Base-by-base conservation (phyloP, 2,329 filamentous ascomycete genomes). In the Fusarium chlamydosporum region DNA sequence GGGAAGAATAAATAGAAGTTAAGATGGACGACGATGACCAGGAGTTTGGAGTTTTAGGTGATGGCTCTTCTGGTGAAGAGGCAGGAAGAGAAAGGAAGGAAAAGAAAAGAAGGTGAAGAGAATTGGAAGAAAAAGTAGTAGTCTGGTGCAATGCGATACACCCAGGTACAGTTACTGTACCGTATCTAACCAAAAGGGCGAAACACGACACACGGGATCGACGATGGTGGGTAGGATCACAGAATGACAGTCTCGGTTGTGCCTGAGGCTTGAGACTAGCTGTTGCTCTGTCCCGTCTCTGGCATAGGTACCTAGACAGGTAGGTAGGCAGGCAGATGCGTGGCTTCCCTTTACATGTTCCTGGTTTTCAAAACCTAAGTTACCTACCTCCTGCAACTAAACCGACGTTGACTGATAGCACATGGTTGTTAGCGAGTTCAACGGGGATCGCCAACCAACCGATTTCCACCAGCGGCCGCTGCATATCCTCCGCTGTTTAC, bases 211-310 rank as follows among this genome's bases (percentile, higher is more conserved):
- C 54, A 34, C 50, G 52, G 50, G 56, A 64, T 65, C 64, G 68
- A 72, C 65, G 72, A 73, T 71, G 59, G 72, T 72, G 68, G 66
- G 70, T 73, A 72, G 65, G 72, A 71, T 63, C 67, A 47, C 29
- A 70, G 65, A 48, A 56, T 57, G 59, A 65, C 68, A 70, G 64
- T 70, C 58, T 46, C 51, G 67, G 67, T 57, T 65, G 67, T 70
- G 67, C 67, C 67, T 70, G 67, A 67, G 70, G 71, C 69, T 74
- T 61, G 50, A 51, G 47, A 38, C 67, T 62, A 67, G 50, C 34
- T 38, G 16, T 51, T n/a, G 41, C 37, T 65, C 27, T 31, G 47
- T 35, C 26, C 47, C 46, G 31, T 61, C 34, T 61, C 27, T 66
- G 33, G 42, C 38, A 34, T 47, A 20, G 27, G 46, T 23, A 31